A percentile compares a stretch with the other conserved stretches of the same genome.
Conservation (phyloP, 2,329 filamentous ascomycete species). For the Trichoderma cornu-damae region DNA sequence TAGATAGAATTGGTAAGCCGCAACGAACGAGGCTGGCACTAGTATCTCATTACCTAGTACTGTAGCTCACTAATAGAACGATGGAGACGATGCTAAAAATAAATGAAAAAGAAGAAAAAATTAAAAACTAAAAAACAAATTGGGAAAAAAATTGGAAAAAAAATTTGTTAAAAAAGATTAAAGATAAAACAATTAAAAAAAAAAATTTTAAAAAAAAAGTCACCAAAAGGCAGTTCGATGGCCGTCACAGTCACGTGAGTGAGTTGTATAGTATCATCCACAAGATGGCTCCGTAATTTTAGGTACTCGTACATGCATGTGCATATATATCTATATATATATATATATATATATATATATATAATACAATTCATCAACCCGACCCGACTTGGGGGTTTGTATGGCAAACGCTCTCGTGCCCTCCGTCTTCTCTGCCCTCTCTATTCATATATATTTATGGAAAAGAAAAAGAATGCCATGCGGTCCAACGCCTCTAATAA, state of each 20-base stretch:
- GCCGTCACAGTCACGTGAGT: slow-evolving; percentile 2
- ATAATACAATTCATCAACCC: too few species aligned
- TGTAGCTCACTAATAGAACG: slow-evolving; percentile 6
- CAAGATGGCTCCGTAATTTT: too few species aligned
- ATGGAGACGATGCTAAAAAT: background rate
- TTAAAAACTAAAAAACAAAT: too few species aligned
- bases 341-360: slow-evolving; percentile 7
- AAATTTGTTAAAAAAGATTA: background rate
- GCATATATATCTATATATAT: slow-evolving; percentile 16
- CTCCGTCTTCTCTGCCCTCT: slow-evolving; percentile 4
- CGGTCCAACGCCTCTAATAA: slow-evolving; percentile 14
- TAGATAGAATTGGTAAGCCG: too few species aligned
- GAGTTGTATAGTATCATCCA: too few species aligned
- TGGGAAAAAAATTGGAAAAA: too few species aligned
- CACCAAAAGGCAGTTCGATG: background rate
- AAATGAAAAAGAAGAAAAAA: too few species aligned
- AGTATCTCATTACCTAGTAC: too few species aligned
- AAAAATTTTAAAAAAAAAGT: background rate
- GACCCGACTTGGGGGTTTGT: background rate
- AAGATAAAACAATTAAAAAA: background rate
- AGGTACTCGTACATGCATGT: too few species aligned
- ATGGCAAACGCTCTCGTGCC: slow-evolving; percentile 6
- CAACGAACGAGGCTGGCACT: slow-evolving; percentile 3
- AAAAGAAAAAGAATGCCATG: slow-evolving; percentile 1
- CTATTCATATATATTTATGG: too few species aligned